Conservation (phyloP, 1,139 yeast species). For the Scheffersomyces segobiensis region DNA sequence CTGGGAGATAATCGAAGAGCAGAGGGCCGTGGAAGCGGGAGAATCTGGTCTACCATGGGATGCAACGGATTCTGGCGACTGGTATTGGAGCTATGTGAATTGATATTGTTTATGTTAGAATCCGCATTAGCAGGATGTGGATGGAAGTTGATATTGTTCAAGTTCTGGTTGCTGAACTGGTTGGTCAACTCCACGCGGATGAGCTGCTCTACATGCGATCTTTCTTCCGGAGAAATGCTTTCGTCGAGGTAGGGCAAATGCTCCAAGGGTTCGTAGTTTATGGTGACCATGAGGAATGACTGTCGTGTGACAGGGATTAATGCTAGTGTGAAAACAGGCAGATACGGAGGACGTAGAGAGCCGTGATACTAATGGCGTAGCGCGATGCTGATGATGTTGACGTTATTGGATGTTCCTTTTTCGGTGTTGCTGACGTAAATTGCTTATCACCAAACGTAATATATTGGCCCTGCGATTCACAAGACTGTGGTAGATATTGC, state of each 20-base stretch:
- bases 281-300: constrained; percentile 22
- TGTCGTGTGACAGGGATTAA: background rate
- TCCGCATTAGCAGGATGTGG: constrained; percentile 1
- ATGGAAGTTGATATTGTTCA: background rate
- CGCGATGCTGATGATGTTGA: background rate
- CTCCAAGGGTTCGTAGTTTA: constrained; percentile 30
- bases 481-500: background rate
- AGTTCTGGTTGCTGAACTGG: constrained; percentile 6
- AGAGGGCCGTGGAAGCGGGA: constrained; percentile 20
- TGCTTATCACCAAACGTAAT: background rate
- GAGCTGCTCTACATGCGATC: constrained; percentile 36
- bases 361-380: too few species aligned
- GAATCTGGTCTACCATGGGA: constrained; percentile 29
- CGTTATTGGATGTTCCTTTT: too few species aligned
- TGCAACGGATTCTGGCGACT: constrained; percentile 16
- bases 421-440: background rate
- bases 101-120: constrained; percentile 1
- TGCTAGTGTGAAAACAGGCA: background rate
- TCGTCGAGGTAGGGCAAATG: constrained; percentile 34
- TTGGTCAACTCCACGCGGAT: constrained; percentile 28
- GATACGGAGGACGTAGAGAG: too few species aligned
- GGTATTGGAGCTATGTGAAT: constrained; percentile 2
- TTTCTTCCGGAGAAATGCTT: constrained; percentile 31
- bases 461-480: background rate
- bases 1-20: constrained; percentile 3